Base-by-base conservation (phyloP, 495 filamentous ascomycete species). In the Tricharina praecox region DNA sequence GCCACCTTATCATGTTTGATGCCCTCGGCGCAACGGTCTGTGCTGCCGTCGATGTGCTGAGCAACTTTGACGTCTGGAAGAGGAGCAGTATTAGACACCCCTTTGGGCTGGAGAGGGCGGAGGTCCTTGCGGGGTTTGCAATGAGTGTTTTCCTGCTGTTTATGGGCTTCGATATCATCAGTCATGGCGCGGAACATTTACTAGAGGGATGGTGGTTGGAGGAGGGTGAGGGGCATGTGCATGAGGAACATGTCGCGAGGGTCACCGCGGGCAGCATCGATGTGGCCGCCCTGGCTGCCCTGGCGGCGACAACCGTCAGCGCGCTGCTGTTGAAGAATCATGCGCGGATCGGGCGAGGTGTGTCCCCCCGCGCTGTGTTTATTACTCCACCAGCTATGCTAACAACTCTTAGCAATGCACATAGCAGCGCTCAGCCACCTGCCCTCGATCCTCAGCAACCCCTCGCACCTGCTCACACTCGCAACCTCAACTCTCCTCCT, bases 1-100 rank as follows among this genome's bases (percentile, higher is more conserved):
- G 85, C 9, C 88, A 93, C 55, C 68, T 97, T 44, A 81, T 96
- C 45, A 75, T 94, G 59, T 97, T 93, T 60, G 90, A 97, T 63
- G 87, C 88, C 8, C 70, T 93, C 1, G 85, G 85, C 11, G 90
- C 90, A 13, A 76, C 83, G 38, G 76, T 97, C n/a, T 96, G 88
- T 58, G 86, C 94, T 1, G 77, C 72, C 1, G 90, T 96, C 36
- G 90, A 96, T 58, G 82, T 96, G 0, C 70, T 93, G 24, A 75
- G 80, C 24, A 96, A 96, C 63, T 97, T 97, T 54, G 88, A 95
- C 59, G 88, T 95, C 2, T 96, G 92, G 92, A 87, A 84, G 49
- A 75, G 90, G 33, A 87, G 82, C 44, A 87, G 77, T 51, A 82
- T 97, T 49, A 78, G 83, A 2, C 87, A 96, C 64, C 92, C 90